Percentiles rank a stretch among this genome's conserved stretches.
phyloP scores from a whole-genome alignment of 768 basidiomycete genomes.

The Holtermanniella nyarrowii region DNA sequence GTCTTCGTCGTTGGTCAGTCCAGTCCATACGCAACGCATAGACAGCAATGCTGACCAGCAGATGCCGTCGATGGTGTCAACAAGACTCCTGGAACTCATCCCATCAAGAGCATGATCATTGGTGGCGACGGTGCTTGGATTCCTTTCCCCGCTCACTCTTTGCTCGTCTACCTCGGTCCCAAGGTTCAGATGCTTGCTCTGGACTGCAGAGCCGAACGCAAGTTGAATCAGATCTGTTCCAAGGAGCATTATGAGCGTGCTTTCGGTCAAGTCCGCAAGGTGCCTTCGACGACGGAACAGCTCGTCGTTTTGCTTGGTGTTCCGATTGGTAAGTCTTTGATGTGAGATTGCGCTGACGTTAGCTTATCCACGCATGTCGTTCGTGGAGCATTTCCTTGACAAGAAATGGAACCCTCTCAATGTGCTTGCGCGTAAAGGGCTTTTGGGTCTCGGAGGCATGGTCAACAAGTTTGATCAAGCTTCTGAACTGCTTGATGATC shows the following conservation, averaged over 20 bases:
- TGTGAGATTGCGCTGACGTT: constrained; percentile 30
- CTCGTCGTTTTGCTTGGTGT: constrained; percentile 70
- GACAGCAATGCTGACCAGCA: constrained; percentile 25
- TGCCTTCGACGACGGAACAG: constrained; percentile 67
- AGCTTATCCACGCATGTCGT: constrained; percentile 73
- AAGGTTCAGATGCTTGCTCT: constrained; percentile 49
- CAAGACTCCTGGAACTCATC: constrained; percentile 53
- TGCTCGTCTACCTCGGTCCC: constrained; percentile 69
- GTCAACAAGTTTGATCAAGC: constrained; percentile 41
- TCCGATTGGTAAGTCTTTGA: constrained; percentile 18
- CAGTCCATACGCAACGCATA: neutral
- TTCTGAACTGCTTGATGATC: constrained; percentile 85
- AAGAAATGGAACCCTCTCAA: constrained; percentile 77
- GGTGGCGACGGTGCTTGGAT: constrained; percentile 68
- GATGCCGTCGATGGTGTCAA: constrained; percentile 66
- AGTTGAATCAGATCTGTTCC: constrained; percentile 70
- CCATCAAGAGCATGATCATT: constrained; percentile 61
- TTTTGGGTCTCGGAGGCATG: constrained; percentile 62
- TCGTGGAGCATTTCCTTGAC: constrained; percentile 62
- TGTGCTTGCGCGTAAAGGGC: constrained; percentile 58
- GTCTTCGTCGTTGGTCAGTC: constrained; percentile 68
- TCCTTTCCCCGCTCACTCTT: constrained; percentile 69
- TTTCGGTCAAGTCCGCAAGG: constrained; percentile 52
- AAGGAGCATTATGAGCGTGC: constrained; percentile 59
- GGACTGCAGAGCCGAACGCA: constrained; percentile 67